phyloP scores from a whole-genome alignment of 306 rosid genomes.

The Potentilla sterilis region DNA sequence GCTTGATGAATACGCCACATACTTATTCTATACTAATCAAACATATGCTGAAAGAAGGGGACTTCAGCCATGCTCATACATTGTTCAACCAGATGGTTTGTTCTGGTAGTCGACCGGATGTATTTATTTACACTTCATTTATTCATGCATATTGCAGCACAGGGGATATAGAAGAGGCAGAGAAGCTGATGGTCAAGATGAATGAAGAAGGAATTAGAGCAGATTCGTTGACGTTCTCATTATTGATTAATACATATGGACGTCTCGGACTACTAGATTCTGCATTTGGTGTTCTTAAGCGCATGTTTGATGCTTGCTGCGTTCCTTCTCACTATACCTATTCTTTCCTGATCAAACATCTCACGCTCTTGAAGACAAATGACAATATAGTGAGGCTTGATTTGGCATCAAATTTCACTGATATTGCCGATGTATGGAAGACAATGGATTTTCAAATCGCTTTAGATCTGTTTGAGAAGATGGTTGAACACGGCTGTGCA shows the following conservation, averaged over 20 bases:
- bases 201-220: background rate
- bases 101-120: background rate
- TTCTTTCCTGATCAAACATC: background rate
- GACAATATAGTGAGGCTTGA: background rate
- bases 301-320: background rate
- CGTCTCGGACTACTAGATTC: background rate
- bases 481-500: conserved; percentile 46
- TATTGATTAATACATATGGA: background rate
- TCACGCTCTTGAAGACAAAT: background rate
- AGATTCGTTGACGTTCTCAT: background rate
- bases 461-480: conserved; percentile 60
- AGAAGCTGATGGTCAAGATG: background rate
- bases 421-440: conserved; percentile 61
- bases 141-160: background rate
- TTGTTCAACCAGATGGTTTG: conserved; percentile 2
- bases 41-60: background rate
- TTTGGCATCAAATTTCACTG: background rate
- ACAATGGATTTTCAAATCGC: conserved; percentile 48
- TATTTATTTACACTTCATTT: background rate
- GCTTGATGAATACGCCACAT: background rate
- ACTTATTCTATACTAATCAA: background rate
- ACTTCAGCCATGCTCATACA: background rate
- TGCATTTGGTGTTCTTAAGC: conserved; percentile 5
- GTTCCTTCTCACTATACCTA: background rate
- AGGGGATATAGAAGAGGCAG: conserved; percentile 4